Percentiles rank a stretch among this genome's conserved stretches.
These are phyloP conservation scores for Candida montana DNA, from an alignment of 805 yeast genomes.

Conservation along the genomic window DNA sequence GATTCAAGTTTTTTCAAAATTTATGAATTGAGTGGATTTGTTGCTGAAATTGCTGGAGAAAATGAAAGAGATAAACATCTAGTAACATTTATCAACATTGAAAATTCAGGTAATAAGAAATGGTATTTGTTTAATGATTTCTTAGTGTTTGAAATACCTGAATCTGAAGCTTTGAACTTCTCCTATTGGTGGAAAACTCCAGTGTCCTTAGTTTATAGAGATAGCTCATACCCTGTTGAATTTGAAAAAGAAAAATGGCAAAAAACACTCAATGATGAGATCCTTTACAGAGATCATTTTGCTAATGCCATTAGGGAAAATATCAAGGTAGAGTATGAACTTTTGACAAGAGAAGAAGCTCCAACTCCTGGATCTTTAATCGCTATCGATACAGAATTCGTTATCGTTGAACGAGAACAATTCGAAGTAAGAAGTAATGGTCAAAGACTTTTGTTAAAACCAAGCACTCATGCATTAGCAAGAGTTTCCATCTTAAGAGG, in stretches of 20 bases:
- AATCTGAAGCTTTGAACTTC: conserved; percentile 72
- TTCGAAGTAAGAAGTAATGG: conserved; percentile 77
- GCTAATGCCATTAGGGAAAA: conserved; percentile 60
- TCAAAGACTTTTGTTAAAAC: conserved; percentile 59
- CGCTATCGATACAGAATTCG: conserved; percentile 98
- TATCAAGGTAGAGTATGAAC: conserved; percentile 55
- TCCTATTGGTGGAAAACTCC: conserved; percentile 81
- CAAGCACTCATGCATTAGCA: conserved; percentile 74
- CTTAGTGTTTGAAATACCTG: conserved; percentile 69
- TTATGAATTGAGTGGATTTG: conserved; percentile 64
- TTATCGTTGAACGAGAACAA: conserved; percentile 70
- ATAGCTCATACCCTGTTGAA: conserved; percentile 34
- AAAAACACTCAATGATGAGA: conserved; percentile 48
- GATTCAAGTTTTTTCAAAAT: conserved; percentile 26
- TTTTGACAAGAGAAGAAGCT: conserved; percentile 63
- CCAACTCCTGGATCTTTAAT: conserved; percentile 72
- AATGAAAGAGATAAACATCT: conserved; percentile 51
- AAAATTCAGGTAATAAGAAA: conserved; percentile 28
- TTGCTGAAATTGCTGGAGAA: conserved; percentile 49
- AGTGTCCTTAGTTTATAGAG: conserved; percentile 61
- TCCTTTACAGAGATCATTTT: conserved; percentile 71
- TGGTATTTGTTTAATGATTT: conserved; percentile 94
- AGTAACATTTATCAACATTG: conserved; percentile 51
- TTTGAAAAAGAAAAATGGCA: conserved; percentile 47
- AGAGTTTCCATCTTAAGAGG: conserved; percentile 84